Evolutionary conservation across 768 basidiomycete genomes (phyloP).

Genomic region (Pilatotrama ljubarskyi): DNA sequence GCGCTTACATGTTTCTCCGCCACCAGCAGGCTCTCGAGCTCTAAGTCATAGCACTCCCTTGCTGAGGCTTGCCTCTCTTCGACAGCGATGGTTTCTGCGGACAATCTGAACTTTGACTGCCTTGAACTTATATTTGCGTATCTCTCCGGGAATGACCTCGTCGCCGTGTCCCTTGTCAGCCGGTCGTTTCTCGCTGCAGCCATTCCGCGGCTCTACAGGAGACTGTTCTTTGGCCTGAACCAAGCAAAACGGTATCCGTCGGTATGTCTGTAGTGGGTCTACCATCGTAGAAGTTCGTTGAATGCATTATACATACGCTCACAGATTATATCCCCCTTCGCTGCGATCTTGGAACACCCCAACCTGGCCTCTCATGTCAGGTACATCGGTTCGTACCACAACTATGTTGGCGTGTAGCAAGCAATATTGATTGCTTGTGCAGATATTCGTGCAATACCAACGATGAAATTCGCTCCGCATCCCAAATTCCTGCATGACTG

Average conservation of each 20-base stretch:
- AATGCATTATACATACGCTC: neutral
- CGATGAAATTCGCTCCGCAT: conserved; percentile 34
- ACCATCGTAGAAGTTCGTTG: too few species aligned
- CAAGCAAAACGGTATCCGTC: conserved; percentile 60
- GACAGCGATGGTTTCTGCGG: conserved; percentile 56
- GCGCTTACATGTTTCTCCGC: conserved; percentile 6
- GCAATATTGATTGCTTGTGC: conserved; percentile 3
- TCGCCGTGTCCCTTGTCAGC: conserved; percentile 62
- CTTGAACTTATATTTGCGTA: conserved; percentile 64
- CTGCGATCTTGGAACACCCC: conserved; percentile 52
- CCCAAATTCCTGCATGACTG: conserved; percentile 54
- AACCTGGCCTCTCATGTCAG: conserved; percentile 59
- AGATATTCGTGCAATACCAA: conserved; percentile 56
- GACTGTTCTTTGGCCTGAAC: conserved; percentile 51
- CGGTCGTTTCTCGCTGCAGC: conserved; percentile 64
- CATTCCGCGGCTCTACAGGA: conserved; percentile 61
- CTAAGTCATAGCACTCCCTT: neutral
- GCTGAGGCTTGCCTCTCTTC: neutral
- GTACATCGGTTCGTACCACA: conserved; percentile 48
- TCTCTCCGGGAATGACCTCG: conserved; percentile 54
- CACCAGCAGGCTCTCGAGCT: neutral
- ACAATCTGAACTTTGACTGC: conserved; percentile 72
- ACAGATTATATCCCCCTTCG: conserved; percentile 62
- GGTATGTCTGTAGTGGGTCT: conserved; percentile 39
- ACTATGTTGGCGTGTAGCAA: neutral